Evolutionary conservation across 371 early-diverging fungal species (phyloP).

Genomic region (Homolaphlyctis polyrhiza): DNA sequence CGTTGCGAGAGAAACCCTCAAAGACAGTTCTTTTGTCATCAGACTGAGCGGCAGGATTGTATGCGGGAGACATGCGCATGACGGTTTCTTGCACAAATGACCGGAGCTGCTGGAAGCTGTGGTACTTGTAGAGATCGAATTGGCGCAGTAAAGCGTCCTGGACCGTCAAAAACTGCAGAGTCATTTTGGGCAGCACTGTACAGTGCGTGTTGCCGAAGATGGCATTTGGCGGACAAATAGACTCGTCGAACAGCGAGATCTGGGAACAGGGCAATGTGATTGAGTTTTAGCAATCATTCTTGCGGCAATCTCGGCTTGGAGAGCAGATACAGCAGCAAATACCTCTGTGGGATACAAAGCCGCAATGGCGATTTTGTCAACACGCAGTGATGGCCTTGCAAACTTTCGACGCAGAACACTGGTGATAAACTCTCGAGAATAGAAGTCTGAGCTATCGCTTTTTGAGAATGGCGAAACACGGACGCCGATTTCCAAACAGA

Average conservation of each 20-base stretch:
- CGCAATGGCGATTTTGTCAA: constrained; percentile 60
- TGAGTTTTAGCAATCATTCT: background rate
- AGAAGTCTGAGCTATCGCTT: constrained; percentile 5
- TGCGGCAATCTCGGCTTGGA: background rate
- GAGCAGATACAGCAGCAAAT: too few relatives aligned
- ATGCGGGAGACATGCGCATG: constrained; percentile 64
- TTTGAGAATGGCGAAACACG: constrained; percentile 21
- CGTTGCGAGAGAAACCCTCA: constrained; percentile 92
- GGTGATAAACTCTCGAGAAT: constrained; percentile 22
- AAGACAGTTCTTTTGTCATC: constrained; percentile 45
- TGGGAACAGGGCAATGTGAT: constrained; percentile 3
- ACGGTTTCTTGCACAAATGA: constrained; percentile 87
- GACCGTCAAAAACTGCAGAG: constrained; percentile 87
- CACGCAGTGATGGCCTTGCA: constrained; percentile 59
- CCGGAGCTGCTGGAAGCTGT: constrained; percentile 75
- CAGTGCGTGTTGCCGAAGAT: constrained; percentile 64
- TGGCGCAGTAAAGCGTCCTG: constrained; percentile 87
- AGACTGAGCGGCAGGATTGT: constrained; percentile 40
- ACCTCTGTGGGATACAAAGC: constrained; percentile 84
- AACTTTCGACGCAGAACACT: constrained; percentile 55
- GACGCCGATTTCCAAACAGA: constrained; percentile 57
- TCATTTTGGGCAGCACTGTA: constrained; percentile 82
- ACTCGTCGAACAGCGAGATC: constrained; percentile 38
- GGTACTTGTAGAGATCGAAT: constrained; percentile 74
- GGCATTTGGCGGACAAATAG: constrained; percentile 37